These are phyloP conservation scores for Magnolia changhungtana DNA, from an alignment of 164 flowering plant genomes.

Conservation along the genomic window DNA sequence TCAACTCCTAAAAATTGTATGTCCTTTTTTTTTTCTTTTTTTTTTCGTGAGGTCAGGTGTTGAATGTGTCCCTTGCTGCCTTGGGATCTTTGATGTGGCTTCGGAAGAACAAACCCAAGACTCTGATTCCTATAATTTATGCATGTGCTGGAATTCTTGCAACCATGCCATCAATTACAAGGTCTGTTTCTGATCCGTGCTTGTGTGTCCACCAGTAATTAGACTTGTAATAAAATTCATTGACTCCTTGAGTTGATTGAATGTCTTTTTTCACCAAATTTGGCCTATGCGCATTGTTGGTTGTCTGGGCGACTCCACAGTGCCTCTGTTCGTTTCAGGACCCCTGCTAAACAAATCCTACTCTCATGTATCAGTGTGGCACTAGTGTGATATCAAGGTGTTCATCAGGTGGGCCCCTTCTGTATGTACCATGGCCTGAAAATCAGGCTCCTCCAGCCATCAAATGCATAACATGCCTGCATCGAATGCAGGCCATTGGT, in stretches of 20 bases:
- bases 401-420: too few relatives aligned
- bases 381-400: too few relatives aligned
- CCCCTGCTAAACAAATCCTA: too few relatives aligned
- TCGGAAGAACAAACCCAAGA: slow-evolving; percentile 87
- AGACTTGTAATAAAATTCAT: neutral
- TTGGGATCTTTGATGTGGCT: slow-evolving; percentile 98
- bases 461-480: too few relatives aligned
- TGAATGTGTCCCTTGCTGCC: slow-evolving; percentile 89
- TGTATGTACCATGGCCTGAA: too few relatives aligned
- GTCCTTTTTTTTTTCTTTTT: neutral
- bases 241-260: neutral
- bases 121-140: slow-evolving; percentile 86
- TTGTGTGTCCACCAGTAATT: neutral
- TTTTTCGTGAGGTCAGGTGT: slow-evolving; percentile 43
- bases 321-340: too few relatives aligned
- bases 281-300: too few relatives aligned
- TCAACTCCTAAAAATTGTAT: neutral
- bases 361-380: too few relatives aligned
- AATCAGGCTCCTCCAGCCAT: too few relatives aligned
- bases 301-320: too few relatives aligned
- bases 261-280: too few relatives aligned
- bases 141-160: slow-evolving; percentile 82
- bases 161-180: slow-evolving; percentile 91
- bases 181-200: slow-evolving; percentile 37
- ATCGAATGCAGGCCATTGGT: too few relatives aligned